These are phyloP conservation scores for Magnaporthiopsis rhizophila DNA, from an alignment of 2,329 filamentous ascomycete genomes.

Conservation along the genomic window DNA sequence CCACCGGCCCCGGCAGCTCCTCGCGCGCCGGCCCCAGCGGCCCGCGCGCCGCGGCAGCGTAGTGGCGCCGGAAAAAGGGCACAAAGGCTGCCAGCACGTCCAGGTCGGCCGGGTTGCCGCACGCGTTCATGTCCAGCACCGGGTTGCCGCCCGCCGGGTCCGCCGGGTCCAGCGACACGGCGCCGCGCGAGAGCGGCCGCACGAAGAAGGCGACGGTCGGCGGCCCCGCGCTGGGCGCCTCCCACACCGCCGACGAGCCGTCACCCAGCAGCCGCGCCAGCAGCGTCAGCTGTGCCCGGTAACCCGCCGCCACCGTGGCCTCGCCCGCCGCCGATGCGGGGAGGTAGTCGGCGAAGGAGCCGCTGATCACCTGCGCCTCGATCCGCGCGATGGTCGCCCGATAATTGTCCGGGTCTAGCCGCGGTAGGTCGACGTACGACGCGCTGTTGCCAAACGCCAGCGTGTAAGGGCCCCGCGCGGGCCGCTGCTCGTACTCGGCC, in stretches of 20 bases:
- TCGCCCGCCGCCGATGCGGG: constrained; percentile 15
- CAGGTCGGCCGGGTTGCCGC: constrained; percentile 9
- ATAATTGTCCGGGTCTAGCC: constrained; percentile 16
- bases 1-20: too few relatives aligned
- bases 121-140: constrained; percentile 9
- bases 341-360: constrained; percentile 16
- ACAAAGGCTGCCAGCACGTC: constrained; percentile 6
- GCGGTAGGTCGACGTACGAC: constrained; percentile 20
- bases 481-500: constrained; percentile 21
- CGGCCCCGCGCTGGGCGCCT: constrained; percentile 8
- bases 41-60: too few relatives aligned
- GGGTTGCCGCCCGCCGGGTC: constrained; percentile 4
- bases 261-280: constrained; percentile 34
- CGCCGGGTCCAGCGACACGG: constrained; percentile 8
- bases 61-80: too few relatives aligned
- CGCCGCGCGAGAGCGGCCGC: constrained; percentile 9
- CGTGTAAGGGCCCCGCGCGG: constrained; percentile 28
- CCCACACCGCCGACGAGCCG: constrained; percentile 6
- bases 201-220: constrained; percentile 6
- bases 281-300: constrained; percentile 33
- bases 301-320: constrained; percentile 5
- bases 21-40: too few relatives aligned
- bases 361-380: constrained; percentile 15
- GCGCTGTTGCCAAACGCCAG: constrained; percentile 24
- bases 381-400: constrained; percentile 17